phyloP scores from a whole-genome alignment of 2,329 filamentous ascomycete species.

The Purpureocillium takamizusanense region DNA sequence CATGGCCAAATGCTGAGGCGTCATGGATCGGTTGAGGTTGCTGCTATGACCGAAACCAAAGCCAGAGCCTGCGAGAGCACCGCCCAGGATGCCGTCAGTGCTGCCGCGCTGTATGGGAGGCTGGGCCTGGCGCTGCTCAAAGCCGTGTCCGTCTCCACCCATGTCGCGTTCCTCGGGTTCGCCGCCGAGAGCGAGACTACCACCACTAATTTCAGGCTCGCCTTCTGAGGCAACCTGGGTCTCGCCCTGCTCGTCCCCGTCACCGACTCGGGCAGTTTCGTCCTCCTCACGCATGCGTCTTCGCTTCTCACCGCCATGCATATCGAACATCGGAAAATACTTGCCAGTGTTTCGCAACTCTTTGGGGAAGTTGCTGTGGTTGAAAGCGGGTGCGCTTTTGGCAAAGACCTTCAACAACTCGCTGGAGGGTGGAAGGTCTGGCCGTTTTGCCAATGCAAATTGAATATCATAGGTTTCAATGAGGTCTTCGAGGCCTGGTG shows the following conservation, averaged over 20 bases:
- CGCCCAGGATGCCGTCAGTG: slow-evolving; percentile 45
- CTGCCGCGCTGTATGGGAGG: slow-evolving; percentile 64
- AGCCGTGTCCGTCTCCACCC: slow-evolving; percentile 37
- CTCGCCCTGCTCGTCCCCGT: slow-evolving; percentile 39
- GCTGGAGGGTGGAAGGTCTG: background rate
- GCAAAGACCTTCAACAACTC: background rate
- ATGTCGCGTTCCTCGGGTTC: slow-evolving; percentile 77
- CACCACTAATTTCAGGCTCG: slow-evolving; percentile 67
- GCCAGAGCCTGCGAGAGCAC: slow-evolving; percentile 35
- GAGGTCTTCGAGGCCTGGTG: too few species aligned
- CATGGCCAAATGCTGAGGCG: slow-evolving; percentile 67
- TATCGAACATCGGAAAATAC: slow-evolving; percentile 70
- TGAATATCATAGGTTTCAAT: too few species aligned
- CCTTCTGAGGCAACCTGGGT: slow-evolving; percentile 52
- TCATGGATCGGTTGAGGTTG: slow-evolving; percentile 60
- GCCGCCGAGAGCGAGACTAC: slow-evolving; percentile 80
- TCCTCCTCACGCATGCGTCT: slow-evolving; percentile 69
- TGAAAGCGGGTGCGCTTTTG: too few species aligned
- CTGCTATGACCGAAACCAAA: slow-evolving; percentile 41
- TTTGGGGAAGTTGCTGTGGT: too few species aligned
- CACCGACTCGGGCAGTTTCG: slow-evolving; percentile 38
- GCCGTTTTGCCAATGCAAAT: background rate
- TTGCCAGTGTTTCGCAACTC: too few species aligned
- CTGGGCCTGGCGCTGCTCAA: slow-evolving; percentile 58
- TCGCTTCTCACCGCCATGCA: slow-evolving; percentile 72